Conservation (phyloP, 148 eudicot species). For the Chenopodium berlandieri region DNA sequence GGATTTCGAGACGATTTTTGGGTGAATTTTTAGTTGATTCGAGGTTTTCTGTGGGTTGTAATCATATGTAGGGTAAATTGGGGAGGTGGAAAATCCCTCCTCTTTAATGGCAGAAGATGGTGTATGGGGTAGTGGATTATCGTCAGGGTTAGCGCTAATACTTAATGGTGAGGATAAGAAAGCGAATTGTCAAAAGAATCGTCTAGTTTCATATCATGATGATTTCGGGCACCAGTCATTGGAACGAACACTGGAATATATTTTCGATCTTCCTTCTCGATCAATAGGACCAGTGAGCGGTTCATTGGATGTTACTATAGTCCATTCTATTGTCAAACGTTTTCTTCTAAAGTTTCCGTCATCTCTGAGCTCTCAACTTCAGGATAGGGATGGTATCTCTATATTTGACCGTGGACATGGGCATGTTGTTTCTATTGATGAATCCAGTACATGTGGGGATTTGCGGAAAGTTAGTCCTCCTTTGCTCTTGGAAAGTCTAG, state of each 20-base stretch:
- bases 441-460: constrained; percentile 81
- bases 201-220: constrained; percentile 65
- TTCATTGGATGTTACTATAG: constrained; percentile 37
- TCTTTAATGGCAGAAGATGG: constrained; percentile 69
- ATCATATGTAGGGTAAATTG: constrained; percentile 31
- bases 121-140: constrained; percentile 54
- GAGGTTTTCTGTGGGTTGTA: neutral
- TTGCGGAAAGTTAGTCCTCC: constrained; percentile 52
- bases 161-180: constrained; percentile 54
- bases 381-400: constrained; percentile 54
- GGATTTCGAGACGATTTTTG: neutral
- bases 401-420: constrained; percentile 36
- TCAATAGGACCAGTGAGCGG: constrained; percentile 45
- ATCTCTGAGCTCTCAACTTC: constrained; percentile 4
- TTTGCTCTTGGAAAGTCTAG: constrained; percentile 70
- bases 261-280: constrained; percentile 68
- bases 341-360: constrained; percentile 34
- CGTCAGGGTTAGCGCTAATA: constrained; percentile 78
- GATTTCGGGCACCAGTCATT: constrained; percentile 87
- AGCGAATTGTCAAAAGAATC: constrained; percentile 55
- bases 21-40: neutral
- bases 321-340: constrained; percentile 56
- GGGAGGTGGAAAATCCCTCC: constrained; percentile 35
- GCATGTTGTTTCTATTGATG: constrained; percentile 54
- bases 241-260: constrained; percentile 82